Evolutionary conservation across 768 basidiomycete genomes (phyloP).

Genomic region (Serendipita sp.): DNA sequence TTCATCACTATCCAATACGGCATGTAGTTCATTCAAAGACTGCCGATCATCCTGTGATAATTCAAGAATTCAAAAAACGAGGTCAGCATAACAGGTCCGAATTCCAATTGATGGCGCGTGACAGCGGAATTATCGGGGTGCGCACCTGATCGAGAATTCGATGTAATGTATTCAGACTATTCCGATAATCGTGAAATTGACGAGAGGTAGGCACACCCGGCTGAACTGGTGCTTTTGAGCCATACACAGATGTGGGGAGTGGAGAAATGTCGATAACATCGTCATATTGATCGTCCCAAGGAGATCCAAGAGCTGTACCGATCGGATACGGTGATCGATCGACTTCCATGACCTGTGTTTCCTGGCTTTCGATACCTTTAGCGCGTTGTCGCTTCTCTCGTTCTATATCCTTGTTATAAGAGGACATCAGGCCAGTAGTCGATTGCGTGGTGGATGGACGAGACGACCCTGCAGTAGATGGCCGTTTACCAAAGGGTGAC

Average conservation of each 20-base stretch:
- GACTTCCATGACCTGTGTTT: neutral
- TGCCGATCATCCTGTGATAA: constrained; percentile 2
- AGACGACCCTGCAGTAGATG: neutral
- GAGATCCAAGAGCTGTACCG: constrained; percentile 1
- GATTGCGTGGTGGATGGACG: constrained; percentile 2
- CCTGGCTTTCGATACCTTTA: neutral
- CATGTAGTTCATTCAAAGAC: constrained; percentile 6
- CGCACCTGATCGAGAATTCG: constrained; percentile 7
- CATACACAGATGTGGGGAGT: neutral
- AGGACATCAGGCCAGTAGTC: neutral
- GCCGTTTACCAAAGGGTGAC: neutral
- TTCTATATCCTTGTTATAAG: constrained; percentile 1
- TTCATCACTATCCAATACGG: neutral
- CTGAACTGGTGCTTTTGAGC: neutral
- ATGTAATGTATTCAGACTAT: constrained; percentile 1
- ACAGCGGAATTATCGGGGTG: neutral
- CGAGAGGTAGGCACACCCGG: constrained; percentile 2
- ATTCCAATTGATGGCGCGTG: neutral
- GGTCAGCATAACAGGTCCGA: too few relatives aligned
- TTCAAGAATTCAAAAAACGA: too few relatives aligned
- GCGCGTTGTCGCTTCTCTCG: neutral
- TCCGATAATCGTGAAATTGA: constrained; percentile 3
- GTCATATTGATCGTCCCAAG: neutral
- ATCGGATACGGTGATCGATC: neutral
- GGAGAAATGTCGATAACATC: constrained; percentile 3